Percentiles rank a stretch among this genome's conserved stretches.
phyloP scores from a whole-genome alignment of 2,329 filamentous ascomycete genomes.

The Exserohilum rostratum region DNA sequence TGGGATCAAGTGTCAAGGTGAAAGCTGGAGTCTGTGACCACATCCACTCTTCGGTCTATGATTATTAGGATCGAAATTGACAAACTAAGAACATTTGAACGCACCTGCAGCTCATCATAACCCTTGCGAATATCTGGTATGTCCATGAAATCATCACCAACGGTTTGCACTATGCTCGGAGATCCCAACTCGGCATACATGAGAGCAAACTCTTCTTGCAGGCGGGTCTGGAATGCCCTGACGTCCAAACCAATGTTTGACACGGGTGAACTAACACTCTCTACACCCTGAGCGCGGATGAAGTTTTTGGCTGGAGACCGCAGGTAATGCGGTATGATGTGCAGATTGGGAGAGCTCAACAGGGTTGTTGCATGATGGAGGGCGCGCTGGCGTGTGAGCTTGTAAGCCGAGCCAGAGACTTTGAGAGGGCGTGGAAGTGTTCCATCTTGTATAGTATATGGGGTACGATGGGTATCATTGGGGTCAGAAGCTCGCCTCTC shows the following conservation, averaged over 20 bases:
- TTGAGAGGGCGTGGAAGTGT: slow-evolving; percentile 62
- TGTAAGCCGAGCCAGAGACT: slow-evolving; percentile 93
- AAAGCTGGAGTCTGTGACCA: slow-evolving; percentile 88
- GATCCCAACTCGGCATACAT: slow-evolving; percentile 65
- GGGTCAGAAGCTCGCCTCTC: slow-evolving; percentile 33
- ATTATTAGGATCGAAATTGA: slow-evolving; percentile 39
- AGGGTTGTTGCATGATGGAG: slow-evolving; percentile 95
- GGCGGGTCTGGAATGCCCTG: slow-evolving; percentile 51
- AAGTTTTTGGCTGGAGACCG: slow-evolving; percentile 77
- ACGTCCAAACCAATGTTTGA: slow-evolving; percentile 72
- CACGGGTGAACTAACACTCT: slow-evolving; percentile 86
- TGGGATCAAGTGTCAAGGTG: slow-evolving; percentile 61
- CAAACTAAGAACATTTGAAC: slow-evolving; percentile 22
- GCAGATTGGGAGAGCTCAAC: slow-evolving; percentile 75
- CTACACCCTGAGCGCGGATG: slow-evolving; percentile 83
- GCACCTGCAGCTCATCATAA: slow-evolving; percentile 65
- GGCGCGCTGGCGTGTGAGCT: slow-evolving; percentile 79
- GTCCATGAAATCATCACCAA: slow-evolving; percentile 61
- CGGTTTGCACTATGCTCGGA: slow-evolving; percentile 49
- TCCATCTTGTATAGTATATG: slow-evolving; percentile 48
- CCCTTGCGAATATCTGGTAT: slow-evolving; percentile 65
- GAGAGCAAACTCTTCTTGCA: slow-evolving; percentile 64
- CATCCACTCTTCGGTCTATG: slow-evolving; percentile 72
- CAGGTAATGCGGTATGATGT: slow-evolving; percentile 71
- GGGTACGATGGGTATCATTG: slow-evolving; percentile 53